Evolutionary conservation across 345 rosid species (phyloP).

Genomic region (Rhodomyrtus tomentosa): DNA sequence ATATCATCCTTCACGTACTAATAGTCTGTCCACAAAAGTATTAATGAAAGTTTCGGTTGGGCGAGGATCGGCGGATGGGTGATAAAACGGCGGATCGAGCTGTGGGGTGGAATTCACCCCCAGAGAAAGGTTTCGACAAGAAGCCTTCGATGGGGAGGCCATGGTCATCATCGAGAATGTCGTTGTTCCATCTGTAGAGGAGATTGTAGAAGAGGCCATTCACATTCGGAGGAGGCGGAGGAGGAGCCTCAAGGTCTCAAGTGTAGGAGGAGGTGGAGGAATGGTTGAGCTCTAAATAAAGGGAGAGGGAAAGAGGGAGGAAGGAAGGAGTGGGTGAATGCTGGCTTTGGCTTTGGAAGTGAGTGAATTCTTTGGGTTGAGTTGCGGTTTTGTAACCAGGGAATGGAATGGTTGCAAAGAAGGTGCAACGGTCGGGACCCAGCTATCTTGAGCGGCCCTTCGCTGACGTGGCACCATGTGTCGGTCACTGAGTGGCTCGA

Average conservation of each 20-base stretch:
- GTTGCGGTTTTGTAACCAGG: not conserved
- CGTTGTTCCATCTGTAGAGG: not conserved
- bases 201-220: not conserved
- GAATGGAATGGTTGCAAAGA: not conserved
- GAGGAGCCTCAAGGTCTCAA: not conserved
- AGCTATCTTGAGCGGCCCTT: not conserved
- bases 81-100: not conserved
- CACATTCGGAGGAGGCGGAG: not conserved
- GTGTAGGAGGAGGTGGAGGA: not conserved
- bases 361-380: not conserved
- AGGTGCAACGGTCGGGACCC: not conserved
- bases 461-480: not conserved
- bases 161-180: not conserved
- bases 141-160: not conserved
- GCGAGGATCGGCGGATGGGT: not conserved
- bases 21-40: no score
- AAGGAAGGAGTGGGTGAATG: not conserved
- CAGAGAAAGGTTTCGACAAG: slow-evolving; percentile 3
- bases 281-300: slow-evolving; percentile 29
- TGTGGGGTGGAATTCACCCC: not conserved
- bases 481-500: not conserved
- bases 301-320: not conserved
- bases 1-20: no score
- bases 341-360: not conserved
- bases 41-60: rapidly evolving